phyloP scores from a whole-genome alignment of 2,329 filamentous ascomycete genomes.

The Penicillium sclerotigenum region DNA sequence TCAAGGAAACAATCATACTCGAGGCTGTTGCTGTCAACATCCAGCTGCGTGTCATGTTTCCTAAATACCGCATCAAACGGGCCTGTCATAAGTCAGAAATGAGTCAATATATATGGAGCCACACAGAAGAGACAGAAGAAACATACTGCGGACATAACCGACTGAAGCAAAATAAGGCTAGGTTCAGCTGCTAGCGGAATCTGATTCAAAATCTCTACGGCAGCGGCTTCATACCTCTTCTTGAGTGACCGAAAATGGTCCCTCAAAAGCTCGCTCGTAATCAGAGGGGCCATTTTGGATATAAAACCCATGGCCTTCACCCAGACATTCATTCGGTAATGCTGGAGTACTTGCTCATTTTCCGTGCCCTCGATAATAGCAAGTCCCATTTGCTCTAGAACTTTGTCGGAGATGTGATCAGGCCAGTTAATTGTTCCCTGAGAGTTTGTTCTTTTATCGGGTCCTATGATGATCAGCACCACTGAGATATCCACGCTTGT shows the following conservation, averaged over 20 bases:
- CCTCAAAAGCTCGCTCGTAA: slow-evolving; percentile 16
- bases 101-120: not conserved
- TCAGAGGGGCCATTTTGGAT: slow-evolving; percentile 18
- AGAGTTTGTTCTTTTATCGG: slow-evolving; percentile 19
- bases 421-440: slow-evolving; percentile 22
- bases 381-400: slow-evolving; percentile 23
- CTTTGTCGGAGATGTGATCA: slow-evolving; percentile 23
- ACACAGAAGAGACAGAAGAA: not conserved
- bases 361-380: slow-evolving; percentile 22
- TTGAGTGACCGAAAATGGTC: slow-evolving; percentile 20
- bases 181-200: slow-evolving; percentile 19
- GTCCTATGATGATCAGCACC: slow-evolving; percentile 7
- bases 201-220: slow-evolving; percentile 18
- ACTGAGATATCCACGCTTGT: not conserved
- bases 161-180: slow-evolving; percentile 21
- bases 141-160: slow-evolving; percentile 21
- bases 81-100: slow-evolving; percentile 9
- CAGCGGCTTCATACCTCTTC: slow-evolving; percentile 19
- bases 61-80: slow-evolving; percentile 21
- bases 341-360: slow-evolving; percentile 16
- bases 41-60: slow-evolving; percentile 25
- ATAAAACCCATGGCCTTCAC: slow-evolving; percentile 21
- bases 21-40: slow-evolving; percentile 20
- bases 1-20: slow-evolving; percentile 19
- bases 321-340: slow-evolving; percentile 23